Evolutionary conservation across 2,329 filamentous ascomycete species (phyloP).

Genomic region (Monosporascus sp.): DNA sequence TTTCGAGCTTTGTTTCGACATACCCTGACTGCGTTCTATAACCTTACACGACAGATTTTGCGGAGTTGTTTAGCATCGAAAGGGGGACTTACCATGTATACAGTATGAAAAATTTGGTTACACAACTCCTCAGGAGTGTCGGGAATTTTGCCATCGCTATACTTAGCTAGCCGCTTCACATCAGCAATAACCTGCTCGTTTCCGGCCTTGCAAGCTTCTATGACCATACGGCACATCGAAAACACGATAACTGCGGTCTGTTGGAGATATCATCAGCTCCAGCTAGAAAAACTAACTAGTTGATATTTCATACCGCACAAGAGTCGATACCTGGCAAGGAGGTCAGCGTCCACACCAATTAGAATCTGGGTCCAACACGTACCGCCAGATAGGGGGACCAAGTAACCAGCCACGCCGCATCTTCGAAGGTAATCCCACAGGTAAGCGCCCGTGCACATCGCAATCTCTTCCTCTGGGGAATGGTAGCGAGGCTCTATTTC

Average conservation of each 20-base stretch:
- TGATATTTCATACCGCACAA: background rate
- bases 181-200: slow-evolving; percentile 33
- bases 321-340: slow-evolving; percentile 34
- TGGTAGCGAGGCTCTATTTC: slow-evolving; percentile 48
- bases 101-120: slow-evolving; percentile 46
- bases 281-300: background rate
- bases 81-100: slow-evolving; percentile 48
- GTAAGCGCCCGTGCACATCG: slow-evolving; percentile 59
- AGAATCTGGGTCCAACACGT: background rate
- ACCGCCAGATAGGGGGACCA: slow-evolving; percentile 48
- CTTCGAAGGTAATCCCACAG: slow-evolving; percentile 59
- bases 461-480: slow-evolving; percentile 62
- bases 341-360: background rate
- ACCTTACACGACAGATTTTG: background rate
- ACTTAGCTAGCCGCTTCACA: slow-evolving; percentile 31
- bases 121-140: slow-evolving; percentile 53
- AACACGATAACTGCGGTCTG: slow-evolving; percentile 30
- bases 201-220: slow-evolving; percentile 41
- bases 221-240: slow-evolving; percentile 51
- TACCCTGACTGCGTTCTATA: slow-evolving; percentile 38
- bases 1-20: slow-evolving; percentile 56
- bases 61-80: background rate
- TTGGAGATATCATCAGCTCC: background rate
- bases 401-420: slow-evolving; percentile 45
- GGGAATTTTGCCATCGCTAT: slow-evolving; percentile 33